Base-by-base conservation (phyloP, 139 green algal species). In the Coccomyxa sp. region DNA sequence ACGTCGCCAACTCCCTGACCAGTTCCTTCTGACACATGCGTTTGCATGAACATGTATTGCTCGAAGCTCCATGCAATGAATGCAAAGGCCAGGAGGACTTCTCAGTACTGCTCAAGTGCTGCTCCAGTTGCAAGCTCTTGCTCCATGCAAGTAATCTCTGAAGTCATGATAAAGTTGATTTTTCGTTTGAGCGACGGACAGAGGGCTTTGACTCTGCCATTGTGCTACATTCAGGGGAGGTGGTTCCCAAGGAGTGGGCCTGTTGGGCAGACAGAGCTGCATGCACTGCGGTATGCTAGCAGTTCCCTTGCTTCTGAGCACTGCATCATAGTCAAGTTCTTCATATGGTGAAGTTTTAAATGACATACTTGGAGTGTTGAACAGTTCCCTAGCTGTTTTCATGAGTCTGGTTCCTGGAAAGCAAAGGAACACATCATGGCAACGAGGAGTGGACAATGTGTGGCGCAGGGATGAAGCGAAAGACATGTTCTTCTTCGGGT, bases 401-500 rank as follows among this genome's bases (percentile, higher is more conserved):
- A 16, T 68, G 18, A 21, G 1, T 1, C 63, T 71, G 63, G 10
- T 1, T 21, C 63, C 21, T 28, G 18, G 1, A 9, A 25, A 71
- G 18, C 21, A 25, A 71, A 71, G 63, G 3, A 11, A 51, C 38
- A 51, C 38, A 51, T 3, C 38, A 51, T 51, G 38, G 7, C 38
- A 51, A 71, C 21, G 4, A 14, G 63, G 1, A n/a, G n/a, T n/a
- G n/a, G n/a, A n/a, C n/a, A 71, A 17, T 17, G 23, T 15, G 13
- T 80, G 76, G 15, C 80, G 79, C 85, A 92, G 93, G 82, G 63
- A 92, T 3, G 85, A 95, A 74, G 90, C 89, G 0, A 84, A 85
- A 83, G 83, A 89, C 0, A 95, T 96, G 91, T 96, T 97, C 85
- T 85, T 91, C 76, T 78, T 89, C 63, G 90, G 87, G 0, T 97